A percentile compares a stretch with the other conserved stretches of the same genome.
These are phyloP conservation scores for Cymbidium sinense DNA, from an alignment of 106 monocot species.

Conservation along the genomic window DNA sequence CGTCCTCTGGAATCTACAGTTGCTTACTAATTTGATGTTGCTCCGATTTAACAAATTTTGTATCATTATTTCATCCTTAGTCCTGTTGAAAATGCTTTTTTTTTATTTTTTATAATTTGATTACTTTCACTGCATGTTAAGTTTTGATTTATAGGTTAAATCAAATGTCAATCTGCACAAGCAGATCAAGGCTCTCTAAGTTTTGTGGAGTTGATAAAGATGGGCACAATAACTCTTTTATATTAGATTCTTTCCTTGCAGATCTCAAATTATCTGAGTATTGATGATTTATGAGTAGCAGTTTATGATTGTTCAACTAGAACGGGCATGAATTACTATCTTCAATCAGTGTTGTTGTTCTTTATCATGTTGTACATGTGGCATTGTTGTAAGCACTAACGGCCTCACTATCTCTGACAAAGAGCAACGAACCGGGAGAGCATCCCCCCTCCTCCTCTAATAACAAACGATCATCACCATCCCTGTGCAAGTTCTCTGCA, in stretches of 20 bases:
- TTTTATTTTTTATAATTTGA: neutral
- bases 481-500: no score
- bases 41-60: neutral
- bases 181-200: neutral
- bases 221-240: neutral
- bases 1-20: neutral
- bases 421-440: no score
- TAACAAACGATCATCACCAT: no score
- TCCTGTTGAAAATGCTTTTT: neutral
- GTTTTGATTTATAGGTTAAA: neutral
- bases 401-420: no score
- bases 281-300: neutral
- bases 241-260: neutral
- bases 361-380: neutral
- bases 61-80: neutral
- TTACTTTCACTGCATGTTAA: neutral
- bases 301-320: neutral
- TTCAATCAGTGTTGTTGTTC: no score
- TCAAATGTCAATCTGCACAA: neutral
- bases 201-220: neutral
- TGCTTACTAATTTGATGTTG: slow-evolving; percentile 2
- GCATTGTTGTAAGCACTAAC: neutral
- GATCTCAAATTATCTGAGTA: neutral
- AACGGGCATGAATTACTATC: neutral
- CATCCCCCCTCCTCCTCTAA: no score